phyloP scores from a whole-genome alignment of 2,329 filamentous ascomycete genomes.

The Blastomyces gilchristii region DNA sequence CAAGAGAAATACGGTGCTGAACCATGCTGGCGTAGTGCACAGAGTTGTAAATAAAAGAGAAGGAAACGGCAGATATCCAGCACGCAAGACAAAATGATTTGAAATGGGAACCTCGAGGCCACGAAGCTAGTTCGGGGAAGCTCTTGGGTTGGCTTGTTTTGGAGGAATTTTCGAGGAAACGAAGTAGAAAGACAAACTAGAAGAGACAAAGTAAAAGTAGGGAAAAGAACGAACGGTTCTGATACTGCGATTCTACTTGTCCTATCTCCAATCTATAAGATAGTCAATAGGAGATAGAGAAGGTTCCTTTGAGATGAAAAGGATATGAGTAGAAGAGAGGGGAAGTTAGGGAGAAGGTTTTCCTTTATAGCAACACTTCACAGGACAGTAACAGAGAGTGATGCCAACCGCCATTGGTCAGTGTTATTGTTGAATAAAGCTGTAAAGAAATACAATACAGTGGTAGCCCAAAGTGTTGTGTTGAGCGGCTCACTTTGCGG shows the following conservation, averaged over 20 bases:
- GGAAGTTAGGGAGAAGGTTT: background rate
- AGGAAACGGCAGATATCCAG: background rate
- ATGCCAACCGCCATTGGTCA: background rate
- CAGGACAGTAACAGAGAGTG: background rate
- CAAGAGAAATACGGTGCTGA: background rate
- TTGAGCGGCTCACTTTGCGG: background rate
- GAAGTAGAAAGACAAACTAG: background rate
- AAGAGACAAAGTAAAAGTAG: background rate
- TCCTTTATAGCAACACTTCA: conserved; percentile 5
- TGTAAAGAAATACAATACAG: background rate
- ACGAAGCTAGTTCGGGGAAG: background rate
- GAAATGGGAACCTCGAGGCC: background rate
- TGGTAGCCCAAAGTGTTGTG: background rate
- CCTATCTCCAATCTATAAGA: background rate
- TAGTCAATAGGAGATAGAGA: background rate
- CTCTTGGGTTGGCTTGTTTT: background rate
- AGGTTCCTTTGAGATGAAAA: background rate
- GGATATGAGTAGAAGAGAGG: background rate
- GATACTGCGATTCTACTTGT: background rate
- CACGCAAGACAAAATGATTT: background rate
- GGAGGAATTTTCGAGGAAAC: no score
- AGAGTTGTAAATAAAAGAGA: background rate
- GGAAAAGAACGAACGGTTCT: background rate
- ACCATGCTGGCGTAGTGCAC: background rate
- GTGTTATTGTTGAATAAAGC: background rate